Evolutionary conservation across 2,329 filamentous ascomycete genomes (phyloP), one percentile per base, ranked within the genome.

Genomic region (Phaeosphaeria sp.): DNA sequence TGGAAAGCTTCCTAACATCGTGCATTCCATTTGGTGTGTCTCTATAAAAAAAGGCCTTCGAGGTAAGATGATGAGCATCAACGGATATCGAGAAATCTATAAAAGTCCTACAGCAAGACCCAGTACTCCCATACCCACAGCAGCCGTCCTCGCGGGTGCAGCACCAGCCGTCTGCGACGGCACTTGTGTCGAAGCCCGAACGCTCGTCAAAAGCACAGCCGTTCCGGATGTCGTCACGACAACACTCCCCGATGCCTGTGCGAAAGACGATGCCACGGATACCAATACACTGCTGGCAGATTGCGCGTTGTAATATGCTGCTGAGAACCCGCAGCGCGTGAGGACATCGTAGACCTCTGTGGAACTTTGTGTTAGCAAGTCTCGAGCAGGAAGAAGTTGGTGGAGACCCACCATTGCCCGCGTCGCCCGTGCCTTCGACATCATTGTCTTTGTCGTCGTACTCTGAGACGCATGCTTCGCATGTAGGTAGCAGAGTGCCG

Each of bases 381-480:
- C 11, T 22, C 23, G n/a, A 41, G 43, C 10, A 44, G 43, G 21
- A 52, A 42, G 11, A 50, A 33, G 27, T 47, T 42, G 21, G 22
- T 33, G 22, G 43, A 22, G 21, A 20, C 25, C 5, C 15, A 41
- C 30, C 50, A 39, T 17, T 36, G 27, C 49, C 65, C 46, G 68
- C 68, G 52, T 73, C 65, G 41, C 64, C 58, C 11, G n/a, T 25
- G 18, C 51, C 39, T 27, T 52, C 43, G 44, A 62, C 56, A 27
- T 62, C 52, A 30, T 62, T 58, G 23, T 50, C 47, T 30, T 63
- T 67, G 33, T 52, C 58, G 47, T 72, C 67, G 63, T 58, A 72
- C 44, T 68, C 55, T 5, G 62, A 50, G 36, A 76, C 66, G 53
- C 72, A 76, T 18, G 72, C 68, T 18, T 71, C 72, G 56, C 72